phyloP scores from a whole-genome alignment of 106 monocot species.

The Dendrobium huoshanense region DNA sequence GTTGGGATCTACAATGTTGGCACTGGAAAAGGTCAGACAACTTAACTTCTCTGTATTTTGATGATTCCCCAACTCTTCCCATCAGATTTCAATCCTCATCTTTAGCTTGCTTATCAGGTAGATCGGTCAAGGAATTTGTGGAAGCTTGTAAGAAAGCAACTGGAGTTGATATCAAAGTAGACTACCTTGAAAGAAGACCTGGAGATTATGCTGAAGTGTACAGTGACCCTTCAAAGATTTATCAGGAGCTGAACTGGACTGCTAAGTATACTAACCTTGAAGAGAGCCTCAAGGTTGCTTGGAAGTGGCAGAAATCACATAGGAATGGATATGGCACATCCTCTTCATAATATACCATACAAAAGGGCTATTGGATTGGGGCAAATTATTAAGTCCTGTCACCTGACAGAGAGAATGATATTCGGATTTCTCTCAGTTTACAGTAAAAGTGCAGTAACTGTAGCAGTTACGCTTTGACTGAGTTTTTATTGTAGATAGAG shows the following conservation, averaged over 20 bases:
- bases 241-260: slow-evolving; percentile 12
- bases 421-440: no score
- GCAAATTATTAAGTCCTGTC: no score
- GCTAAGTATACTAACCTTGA: slow-evolving; percentile 11
- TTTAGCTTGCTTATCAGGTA: slow-evolving; percentile 13
- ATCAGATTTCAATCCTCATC: not conserved
- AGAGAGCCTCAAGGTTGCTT: slow-evolving; percentile 14
- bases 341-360: not conserved
- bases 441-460: no score
- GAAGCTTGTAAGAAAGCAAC: slow-evolving; percentile 25
- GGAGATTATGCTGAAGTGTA: slow-evolving; percentile 23
- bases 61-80: not conserved
- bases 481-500: no score
- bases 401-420: no score
- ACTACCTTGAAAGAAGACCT: slow-evolving; percentile 11
- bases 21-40: slow-evolving; percentile 25
- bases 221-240: slow-evolving; percentile 20
- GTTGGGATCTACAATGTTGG: slow-evolving; percentile 38
- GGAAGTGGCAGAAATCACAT: slow-evolving; percentile 22
- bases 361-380: no score
- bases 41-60: not conserved
- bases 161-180: slow-evolving; percentile 15
- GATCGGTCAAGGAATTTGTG: slow-evolving; percentile 18
- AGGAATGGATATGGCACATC: slow-evolving; percentile 6
- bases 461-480: no score